Percentiles rank a stretch among this genome's conserved stretches.
These are phyloP conservation scores for Grifola frondosa DNA, from an alignment of 1,284 basidiomycete species.

Conservation along the genomic window DNA sequence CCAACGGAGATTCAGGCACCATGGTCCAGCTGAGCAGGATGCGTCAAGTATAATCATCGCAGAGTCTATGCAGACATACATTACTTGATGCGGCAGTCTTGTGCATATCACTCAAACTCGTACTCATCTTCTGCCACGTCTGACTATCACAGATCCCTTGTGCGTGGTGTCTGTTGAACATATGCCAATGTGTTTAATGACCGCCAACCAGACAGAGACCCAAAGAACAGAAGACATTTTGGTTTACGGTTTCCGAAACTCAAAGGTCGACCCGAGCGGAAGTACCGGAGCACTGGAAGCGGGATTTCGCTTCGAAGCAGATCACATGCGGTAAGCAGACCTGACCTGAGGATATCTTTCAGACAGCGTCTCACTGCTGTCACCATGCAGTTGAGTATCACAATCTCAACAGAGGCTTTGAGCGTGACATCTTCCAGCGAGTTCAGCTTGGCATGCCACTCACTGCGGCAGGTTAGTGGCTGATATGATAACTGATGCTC, in stretches of 20 bases:
- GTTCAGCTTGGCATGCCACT: constrained; percentile 75
- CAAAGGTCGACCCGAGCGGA: constrained; percentile 42
- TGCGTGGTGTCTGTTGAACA: constrained; percentile 19
- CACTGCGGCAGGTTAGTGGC: constrained; percentile 56
- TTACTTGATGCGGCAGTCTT: not conserved
- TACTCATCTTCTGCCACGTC: constrained; percentile 1
- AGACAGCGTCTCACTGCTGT: not conserved
- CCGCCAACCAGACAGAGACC: constrained; percentile 43
- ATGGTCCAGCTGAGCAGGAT: too few relatives aligned
- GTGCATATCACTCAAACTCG: not conserved
- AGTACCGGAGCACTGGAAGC: constrained; percentile 50
- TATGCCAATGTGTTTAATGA: constrained; percentile 2
- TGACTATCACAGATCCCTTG: constrained; percentile 37
- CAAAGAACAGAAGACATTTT: constrained; percentile 56
- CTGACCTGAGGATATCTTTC: not conserved
- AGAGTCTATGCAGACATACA: too few relatives aligned
- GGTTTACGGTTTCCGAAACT: constrained; percentile 50
- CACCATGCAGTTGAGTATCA: constrained; percentile 55
- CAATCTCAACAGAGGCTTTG: constrained; percentile 42
- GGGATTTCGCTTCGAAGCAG: constrained; percentile 48
- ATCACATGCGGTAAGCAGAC: constrained; percentile 59
- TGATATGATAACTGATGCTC: not conserved
- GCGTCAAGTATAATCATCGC: too few relatives aligned
- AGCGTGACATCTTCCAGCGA: constrained; percentile 76
- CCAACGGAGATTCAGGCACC: too few relatives aligned